These are phyloP conservation scores for Diaporthe aspalathi DNA, from an alignment of 2,329 filamentous ascomycete species.

Conservation along the genomic window DNA sequence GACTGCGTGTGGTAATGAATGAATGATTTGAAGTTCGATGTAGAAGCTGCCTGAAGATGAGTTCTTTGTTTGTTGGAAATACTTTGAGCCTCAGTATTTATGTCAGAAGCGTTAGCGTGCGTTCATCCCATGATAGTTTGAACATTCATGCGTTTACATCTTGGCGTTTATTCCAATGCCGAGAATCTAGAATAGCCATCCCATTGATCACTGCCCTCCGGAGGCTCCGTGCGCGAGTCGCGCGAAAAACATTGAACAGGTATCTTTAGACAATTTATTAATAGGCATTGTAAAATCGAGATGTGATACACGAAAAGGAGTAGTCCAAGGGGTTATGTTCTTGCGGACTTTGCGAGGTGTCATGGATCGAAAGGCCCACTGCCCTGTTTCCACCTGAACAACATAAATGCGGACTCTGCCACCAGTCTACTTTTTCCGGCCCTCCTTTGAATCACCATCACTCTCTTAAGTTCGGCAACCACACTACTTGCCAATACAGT, in stretches of 20 bases:
- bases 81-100: slow-evolving; percentile 4
- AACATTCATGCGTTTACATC: not conserved
- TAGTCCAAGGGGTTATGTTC: not conserved
- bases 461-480: not conserved
- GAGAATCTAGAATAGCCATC: not conserved
- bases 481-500: not conserved
- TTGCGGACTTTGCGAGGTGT: not conserved
- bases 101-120: not conserved
- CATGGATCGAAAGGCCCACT: not conserved
- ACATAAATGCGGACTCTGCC: not conserved
- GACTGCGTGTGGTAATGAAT: too few relatives aligned
- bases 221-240: not conserved
- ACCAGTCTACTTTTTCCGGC: not conserved
- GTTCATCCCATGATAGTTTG: not conserved
- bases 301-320: not conserved
- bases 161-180: not conserved
- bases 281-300: not conserved
- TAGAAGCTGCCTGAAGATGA: not conserved
- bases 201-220: not conserved
- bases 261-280: not conserved
- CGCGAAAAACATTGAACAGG: not conserved
- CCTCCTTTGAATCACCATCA: not conserved
- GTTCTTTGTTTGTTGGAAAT: not conserved
- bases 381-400: not conserved
- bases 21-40: not conserved